A percentile compares a stretch with the other conserved stretches of the same genome.
Conservation (phyloP, 192 early-diverging fungal genomes). For the Powellomyces hirtus region DNA sequence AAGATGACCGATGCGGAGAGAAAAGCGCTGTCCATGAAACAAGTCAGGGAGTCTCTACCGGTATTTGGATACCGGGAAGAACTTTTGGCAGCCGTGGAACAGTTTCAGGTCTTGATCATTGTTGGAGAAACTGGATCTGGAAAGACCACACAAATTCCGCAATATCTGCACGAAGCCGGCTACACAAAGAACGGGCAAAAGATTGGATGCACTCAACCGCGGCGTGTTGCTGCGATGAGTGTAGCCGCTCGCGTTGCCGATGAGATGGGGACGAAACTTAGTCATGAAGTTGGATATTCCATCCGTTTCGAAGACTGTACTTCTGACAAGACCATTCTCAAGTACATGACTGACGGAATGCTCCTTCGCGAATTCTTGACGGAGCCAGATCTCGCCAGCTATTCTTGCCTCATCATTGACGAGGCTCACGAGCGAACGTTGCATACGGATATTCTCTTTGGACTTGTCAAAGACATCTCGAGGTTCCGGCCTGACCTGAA, state of each 20-base stretch:
- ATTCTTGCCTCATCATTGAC: constrained; percentile 95
- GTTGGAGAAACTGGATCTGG: constrained; percentile 98
- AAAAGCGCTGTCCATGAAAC: constrained; percentile 70
- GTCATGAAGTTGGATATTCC: constrained; percentile 91
- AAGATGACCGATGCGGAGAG: constrained; percentile 61
- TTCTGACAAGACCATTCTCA: constrained; percentile 87
- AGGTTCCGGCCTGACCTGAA: constrained; percentile 92
- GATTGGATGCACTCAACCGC: constrained; percentile 97
- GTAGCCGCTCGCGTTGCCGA: constrained; percentile 97
- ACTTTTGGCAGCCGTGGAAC: constrained; percentile 78
- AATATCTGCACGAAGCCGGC: constrained; percentile 94
- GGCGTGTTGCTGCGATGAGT: constrained; percentile 97
- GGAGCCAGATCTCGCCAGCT: constrained; percentile 87
- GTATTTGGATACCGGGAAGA: constrained; percentile 85
- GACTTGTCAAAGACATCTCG: constrained; percentile 93
- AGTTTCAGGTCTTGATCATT: constrained; percentile 87
- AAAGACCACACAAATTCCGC: constrained; percentile 98
- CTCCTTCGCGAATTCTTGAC: constrained; percentile 96
- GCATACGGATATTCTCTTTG: constrained; percentile 95
- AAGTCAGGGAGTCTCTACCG: constrained; percentile 84
- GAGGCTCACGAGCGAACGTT: constrained; percentile 98
- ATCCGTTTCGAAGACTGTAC: constrained; percentile 99
- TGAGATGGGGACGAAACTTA: constrained; percentile 92
- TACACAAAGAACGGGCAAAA: constrained; percentile 81
- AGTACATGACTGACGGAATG: constrained; percentile 99